Evolutionary conservation across 441 rosid species (phyloP).

Genomic region (Hura crepitans): DNA sequence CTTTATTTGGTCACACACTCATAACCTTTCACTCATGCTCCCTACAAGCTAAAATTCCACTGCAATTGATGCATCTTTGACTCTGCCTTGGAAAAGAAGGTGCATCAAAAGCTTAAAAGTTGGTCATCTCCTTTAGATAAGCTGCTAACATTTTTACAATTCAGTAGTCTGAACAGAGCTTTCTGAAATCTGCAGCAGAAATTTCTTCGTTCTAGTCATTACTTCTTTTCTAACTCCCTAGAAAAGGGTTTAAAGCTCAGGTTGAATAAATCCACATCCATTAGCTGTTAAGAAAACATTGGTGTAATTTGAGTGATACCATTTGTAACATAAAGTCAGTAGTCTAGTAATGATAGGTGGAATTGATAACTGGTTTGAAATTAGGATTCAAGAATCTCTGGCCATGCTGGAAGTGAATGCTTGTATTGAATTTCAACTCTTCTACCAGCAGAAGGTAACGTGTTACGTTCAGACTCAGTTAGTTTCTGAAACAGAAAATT

Average conservation of each 20-base stretch:
- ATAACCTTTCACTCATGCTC: slow-evolving; percentile 27
- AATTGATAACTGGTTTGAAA: neutral
- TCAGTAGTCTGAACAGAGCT: neutral
- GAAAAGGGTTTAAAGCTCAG: neutral
- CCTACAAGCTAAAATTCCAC: slow-evolving; percentile 29
- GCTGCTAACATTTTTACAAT: neutral
- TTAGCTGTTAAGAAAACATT: neutral
- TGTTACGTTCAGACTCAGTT: slow-evolving; percentile 3
- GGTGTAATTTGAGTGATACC: too few relatives aligned
- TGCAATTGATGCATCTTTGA: slow-evolving; percentile 39
- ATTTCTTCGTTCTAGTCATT: neutral
- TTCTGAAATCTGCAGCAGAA: neutral
- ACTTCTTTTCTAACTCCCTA: neutral
- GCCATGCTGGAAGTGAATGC: slow-evolving; percentile 1
- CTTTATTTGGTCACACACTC: slow-evolving; percentile 46
- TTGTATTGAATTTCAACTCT: neutral
- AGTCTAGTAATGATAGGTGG: neutral
- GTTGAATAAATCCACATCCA: neutral
- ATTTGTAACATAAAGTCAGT: too few relatives aligned
- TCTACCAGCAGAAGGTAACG: slow-evolving; percentile 6
- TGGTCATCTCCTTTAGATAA: slow-evolving; percentile 19
- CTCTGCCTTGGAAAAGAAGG: slow-evolving; percentile 23
- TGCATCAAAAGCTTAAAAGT: slow-evolving; percentile 21
- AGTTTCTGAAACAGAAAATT: neutral
- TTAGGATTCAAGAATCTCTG: neutral